phyloP scores from a whole-genome alignment of 1,284 basidiomycete genomes.

The Coniophora puteana region DNA sequence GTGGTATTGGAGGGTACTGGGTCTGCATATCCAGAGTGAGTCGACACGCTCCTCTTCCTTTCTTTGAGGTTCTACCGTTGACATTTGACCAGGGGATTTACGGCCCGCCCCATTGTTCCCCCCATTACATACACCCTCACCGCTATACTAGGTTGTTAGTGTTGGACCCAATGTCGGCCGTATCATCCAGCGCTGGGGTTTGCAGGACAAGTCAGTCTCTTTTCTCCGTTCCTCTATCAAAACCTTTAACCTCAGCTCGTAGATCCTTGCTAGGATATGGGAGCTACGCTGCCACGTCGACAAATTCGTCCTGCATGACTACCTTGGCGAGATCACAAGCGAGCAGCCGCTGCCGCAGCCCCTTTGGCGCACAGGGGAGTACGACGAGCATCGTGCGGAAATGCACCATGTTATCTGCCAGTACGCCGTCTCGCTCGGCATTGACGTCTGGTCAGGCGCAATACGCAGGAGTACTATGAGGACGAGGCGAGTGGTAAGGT shows the following conservation, averaged over 20 bases:
- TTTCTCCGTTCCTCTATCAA: conserved; percentile 4
- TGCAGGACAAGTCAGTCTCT: conserved; percentile 14
- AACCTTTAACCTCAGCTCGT: not conserved
- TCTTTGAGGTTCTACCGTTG: too few relatives aligned
- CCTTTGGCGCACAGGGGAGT: not conserved
- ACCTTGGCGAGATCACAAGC: not conserved
- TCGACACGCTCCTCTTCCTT: too few relatives aligned
- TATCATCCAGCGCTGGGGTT: not conserved
- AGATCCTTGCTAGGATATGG: not conserved
- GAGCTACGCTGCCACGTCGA: not conserved
- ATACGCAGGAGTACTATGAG: not conserved
- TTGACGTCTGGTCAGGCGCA: not conserved
- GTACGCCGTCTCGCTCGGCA: not conserved
- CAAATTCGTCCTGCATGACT: not conserved
- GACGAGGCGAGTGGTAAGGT: conserved; percentile 1
- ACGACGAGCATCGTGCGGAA: conserved; percentile 1
- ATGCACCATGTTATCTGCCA: not conserved
- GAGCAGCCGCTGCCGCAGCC: conserved; percentile 1
- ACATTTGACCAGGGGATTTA: too few relatives aligned
- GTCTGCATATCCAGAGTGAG: too few relatives aligned
- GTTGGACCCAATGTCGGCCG: not conserved
- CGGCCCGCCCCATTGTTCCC: too few relatives aligned
- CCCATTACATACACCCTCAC: too few relatives aligned
- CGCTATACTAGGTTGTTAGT: conserved; percentile 4
- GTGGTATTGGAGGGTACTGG: too few relatives aligned